A percentile compares a stretch with the other conserved stretches of the same genome.
Conservation (phyloP, 192 early-diverging fungal species). For the Entomortierella chlamydospora region DNA sequence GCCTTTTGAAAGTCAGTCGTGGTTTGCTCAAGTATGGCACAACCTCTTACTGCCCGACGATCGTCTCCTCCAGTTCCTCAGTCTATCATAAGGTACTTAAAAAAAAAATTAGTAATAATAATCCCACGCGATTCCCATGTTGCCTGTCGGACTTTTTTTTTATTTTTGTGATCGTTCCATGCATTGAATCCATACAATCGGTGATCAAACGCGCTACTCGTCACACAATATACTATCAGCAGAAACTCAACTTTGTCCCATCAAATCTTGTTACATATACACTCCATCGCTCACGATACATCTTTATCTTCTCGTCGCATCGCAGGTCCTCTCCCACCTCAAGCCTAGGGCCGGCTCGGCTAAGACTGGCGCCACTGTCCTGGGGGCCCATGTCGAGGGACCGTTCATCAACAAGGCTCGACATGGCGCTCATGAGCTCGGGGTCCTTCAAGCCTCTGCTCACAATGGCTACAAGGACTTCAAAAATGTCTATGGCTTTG, state of each 20-base stretch:
- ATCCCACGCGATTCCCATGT: too few relatives aligned
- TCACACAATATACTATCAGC: too few relatives aligned
- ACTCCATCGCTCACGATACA: not conserved
- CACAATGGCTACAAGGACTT: conserved; percentile 72
- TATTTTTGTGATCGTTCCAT: conserved; percentile 26
- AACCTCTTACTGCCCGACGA: conserved; percentile 85
- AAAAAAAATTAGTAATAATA: too few relatives aligned
- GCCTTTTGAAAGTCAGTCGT: conserved; percentile 73
- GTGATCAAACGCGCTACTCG: too few relatives aligned
- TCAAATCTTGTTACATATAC: not conserved
- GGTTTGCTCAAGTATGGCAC: conserved; percentile 83
- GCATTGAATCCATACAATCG: not conserved
- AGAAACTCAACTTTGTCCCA: not conserved
- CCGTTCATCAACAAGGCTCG: conserved; percentile 76
- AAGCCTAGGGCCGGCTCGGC: conserved; percentile 71
- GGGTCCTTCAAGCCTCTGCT: conserved; percentile 65
- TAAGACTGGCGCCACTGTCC: conserved; percentile 73
- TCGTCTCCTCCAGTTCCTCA: conserved; percentile 77
- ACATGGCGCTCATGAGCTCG: conserved; percentile 79
- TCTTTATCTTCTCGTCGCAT: not conserved
- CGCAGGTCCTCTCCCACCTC: conserved; percentile 62
- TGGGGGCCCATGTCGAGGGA: conserved; percentile 70
- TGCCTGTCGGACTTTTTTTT: not conserved
- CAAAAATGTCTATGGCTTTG: conserved; percentile 76
- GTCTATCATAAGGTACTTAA: conserved; percentile 72